Base-by-base conservation (phyloP, 768 basidiomycete genomes). In the Termitomyces titanicus region DNA sequence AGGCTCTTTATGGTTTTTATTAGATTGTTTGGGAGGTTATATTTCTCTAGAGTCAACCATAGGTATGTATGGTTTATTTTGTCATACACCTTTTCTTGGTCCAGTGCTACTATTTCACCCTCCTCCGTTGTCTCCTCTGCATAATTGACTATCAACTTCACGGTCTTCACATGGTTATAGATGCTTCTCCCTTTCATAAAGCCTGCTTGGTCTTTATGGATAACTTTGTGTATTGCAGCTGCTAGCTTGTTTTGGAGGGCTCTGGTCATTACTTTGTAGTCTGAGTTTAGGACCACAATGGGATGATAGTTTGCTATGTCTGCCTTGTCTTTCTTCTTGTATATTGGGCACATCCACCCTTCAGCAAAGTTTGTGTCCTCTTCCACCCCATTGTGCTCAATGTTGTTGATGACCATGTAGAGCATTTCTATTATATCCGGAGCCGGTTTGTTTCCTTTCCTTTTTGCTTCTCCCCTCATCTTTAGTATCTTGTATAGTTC, bases 321-420 rank as follows among this genome's bases (percentile, higher is more conserved):
- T 0, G 34, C 44, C 1, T 18, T 45, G 27, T 73, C 70, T 5
- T 66, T 71, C 40, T 79, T 78, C 34, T 79, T 79, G 53, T 72
- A 79, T 0, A 79, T 27, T 0, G 70, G 74, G 64, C 72, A 72
- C 65, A 74, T 68, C 71, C 68, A 70, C 0, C 76, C 76, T 7
- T 63, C 39, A 0, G 67, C 22, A 45, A 74, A 79, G 0, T 31
- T 3, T 1, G 63, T 57, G 0, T 11, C 3, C 0, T 17, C 1
- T 0, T 12, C 27, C 0, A 69, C 3, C 0, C 74, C 71, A 29
- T 70, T 0, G 0, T 5, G 0, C 53, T 70, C 55, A 0, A 78
- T 74, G 34, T 75, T 64, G 13, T 66, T 29, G 29, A 29, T 4
- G 29, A 29, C 29, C 9, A 29, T 3, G 9, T 29, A 9, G 29